Evolutionary conservation across 805 yeast genomes (phyloP).

Genomic region (Spathaspora passalidarum): DNA sequence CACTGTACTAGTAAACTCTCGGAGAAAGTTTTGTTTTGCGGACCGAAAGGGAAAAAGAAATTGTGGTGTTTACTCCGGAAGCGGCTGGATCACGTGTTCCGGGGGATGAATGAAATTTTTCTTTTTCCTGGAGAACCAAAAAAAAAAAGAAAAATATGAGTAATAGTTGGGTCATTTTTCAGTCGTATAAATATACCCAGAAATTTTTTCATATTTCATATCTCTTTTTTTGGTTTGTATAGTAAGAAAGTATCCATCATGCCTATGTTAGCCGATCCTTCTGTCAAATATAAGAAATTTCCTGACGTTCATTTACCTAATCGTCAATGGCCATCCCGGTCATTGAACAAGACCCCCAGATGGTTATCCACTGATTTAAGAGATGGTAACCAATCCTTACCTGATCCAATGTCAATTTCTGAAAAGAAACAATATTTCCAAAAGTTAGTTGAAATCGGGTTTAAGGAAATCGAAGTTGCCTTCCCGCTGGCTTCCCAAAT

Average conservation of each 20-base stretch:
- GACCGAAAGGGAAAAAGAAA: too few species aligned
- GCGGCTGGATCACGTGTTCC: too few species aligned
- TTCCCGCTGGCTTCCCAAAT: slow-evolving; percentile 80
- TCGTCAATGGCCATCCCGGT: slow-evolving; percentile 68
- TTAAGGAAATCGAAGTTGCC: slow-evolving; percentile 77
- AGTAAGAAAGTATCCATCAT: too few species aligned
- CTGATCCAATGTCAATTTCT: slow-evolving; percentile 76
- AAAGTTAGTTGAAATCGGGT: slow-evolving; percentile 68
- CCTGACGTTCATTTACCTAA: slow-evolving; percentile 53
- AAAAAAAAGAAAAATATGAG: too few species aligned
- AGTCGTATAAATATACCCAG: too few species aligned
- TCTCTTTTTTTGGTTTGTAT: too few species aligned
- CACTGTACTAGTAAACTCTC: not conserved
- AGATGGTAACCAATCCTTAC: slow-evolving; percentile 79
- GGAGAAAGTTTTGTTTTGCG: not conserved
- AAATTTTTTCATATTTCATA: too few species aligned
- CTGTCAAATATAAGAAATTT: slow-evolving; percentile 59
- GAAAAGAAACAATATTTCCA: slow-evolving; percentile 75
- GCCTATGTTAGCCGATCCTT: slow-evolving; percentile 55
- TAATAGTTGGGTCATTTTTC: too few species aligned
- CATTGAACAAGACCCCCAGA: slow-evolving; percentile 65
- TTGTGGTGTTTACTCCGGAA: too few species aligned
- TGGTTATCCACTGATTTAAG: slow-evolving; percentile 80
- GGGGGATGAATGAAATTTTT: too few species aligned
- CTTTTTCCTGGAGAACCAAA: too few species aligned